Evolutionary conservation across 768 basidiomycete species (phyloP).

Genomic region (Rubroboletus pulcherrimus): DNA sequence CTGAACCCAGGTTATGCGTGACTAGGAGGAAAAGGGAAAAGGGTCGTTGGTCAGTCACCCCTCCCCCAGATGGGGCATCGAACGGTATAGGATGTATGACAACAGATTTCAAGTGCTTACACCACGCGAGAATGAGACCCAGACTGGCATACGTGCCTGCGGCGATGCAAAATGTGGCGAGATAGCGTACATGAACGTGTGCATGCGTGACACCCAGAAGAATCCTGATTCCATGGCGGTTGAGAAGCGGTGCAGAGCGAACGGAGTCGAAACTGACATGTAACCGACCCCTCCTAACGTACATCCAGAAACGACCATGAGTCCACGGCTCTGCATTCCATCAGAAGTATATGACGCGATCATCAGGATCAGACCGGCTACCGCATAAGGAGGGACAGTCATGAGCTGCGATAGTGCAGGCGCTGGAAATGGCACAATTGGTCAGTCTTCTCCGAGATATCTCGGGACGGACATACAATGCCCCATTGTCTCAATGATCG

Average conservation of each 20-base stretch:
- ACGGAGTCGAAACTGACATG: conserved; percentile 26
- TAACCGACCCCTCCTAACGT: conserved; percentile 39
- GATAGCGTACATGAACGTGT: conserved; percentile 37
- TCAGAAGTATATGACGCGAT: conserved; percentile 40
- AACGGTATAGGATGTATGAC: neutral
- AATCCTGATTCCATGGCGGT: conserved; percentile 16
- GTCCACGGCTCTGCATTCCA: conserved; percentile 41
- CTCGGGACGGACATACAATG: conserved; percentile 32
- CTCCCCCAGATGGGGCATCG: neutral
- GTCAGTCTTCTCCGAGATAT: neutral
- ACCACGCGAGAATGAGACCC: conserved; percentile 47
- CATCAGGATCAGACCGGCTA: conserved; percentile 37
- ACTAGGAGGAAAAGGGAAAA: conserved; percentile 23
- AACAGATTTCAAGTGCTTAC: conserved; percentile 26
- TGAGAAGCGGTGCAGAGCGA: neutral
- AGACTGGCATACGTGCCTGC: conserved; percentile 44
- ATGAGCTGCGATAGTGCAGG: conserved; percentile 45
- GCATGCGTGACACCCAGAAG: conserved; percentile 33
- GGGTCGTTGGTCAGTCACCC: neutral
- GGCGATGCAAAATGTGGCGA: conserved; percentile 44
- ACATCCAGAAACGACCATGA: conserved; percentile 30
- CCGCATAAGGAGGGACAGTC: conserved; percentile 53
- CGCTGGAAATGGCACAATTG: conserved; percentile 25
- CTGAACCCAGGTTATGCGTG: conserved; percentile 41
- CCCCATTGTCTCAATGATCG: conserved; percentile 50